phyloP scores from a whole-genome alignment of 139 green algal genomes.

The Eudorina sp. region DNA sequence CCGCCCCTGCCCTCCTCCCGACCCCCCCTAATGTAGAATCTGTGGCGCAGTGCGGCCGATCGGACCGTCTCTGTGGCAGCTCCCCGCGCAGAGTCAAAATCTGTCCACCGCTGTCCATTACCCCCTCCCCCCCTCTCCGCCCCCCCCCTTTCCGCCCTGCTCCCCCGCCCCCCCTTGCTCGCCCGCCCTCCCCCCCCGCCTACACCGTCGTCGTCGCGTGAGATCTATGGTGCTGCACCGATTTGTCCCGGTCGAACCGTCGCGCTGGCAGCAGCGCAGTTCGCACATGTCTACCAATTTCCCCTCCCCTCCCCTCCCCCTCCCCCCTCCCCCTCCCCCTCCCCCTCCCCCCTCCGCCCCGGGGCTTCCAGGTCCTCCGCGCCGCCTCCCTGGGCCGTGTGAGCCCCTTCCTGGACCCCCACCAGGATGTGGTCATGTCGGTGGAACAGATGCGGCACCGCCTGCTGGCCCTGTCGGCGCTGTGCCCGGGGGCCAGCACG shows the following conservation, averaged over 20 bases:
- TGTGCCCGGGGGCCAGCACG: constrained; percentile 84
- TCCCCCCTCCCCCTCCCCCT: not conserved
- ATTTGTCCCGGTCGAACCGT: too few species aligned
- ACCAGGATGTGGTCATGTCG: constrained; percentile 73
- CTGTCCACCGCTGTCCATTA: too few species aligned
- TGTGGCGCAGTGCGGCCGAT: too few species aligned
- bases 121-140: not conserved
- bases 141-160: not conserved
- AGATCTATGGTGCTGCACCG: too few species aligned
- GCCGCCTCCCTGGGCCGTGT: constrained; percentile 69
- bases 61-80: too few species aligned
- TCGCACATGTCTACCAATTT: too few species aligned
- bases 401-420: constrained; percentile 83
- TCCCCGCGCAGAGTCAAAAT: too few species aligned
- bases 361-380: constrained; percentile 65
- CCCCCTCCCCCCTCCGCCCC: not conserved
- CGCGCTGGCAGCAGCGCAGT: too few species aligned
- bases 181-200: not conserved
- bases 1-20: too few species aligned
- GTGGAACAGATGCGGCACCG: constrained; percentile 81
- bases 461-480: constrained; percentile 77
- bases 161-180: not conserved
- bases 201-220: too few species aligned
- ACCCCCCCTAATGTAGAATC: too few species aligned
- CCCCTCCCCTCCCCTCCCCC: not conserved